These are phyloP conservation scores for Drechslerella dactyloides DNA, from an alignment of 2,329 filamentous ascomycete genomes.

Conservation along the genomic window DNA sequence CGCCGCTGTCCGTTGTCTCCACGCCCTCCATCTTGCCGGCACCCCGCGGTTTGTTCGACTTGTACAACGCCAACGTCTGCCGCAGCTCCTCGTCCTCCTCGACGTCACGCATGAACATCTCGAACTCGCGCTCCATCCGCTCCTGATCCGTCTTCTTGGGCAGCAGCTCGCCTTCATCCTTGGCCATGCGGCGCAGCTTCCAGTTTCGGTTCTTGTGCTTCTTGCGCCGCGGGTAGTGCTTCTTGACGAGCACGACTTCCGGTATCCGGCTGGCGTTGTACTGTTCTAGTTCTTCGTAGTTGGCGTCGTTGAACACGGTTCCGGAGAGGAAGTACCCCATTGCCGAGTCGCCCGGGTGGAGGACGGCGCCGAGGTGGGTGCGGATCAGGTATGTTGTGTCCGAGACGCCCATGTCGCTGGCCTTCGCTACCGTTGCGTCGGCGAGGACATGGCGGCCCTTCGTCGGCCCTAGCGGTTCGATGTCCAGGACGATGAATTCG, in stretches of 20 bases:
- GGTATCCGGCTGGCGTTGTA: slow-evolving; percentile 77
- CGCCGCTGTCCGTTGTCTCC: slow-evolving; percentile 62
- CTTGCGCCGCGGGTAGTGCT: slow-evolving; percentile 85
- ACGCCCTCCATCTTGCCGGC: slow-evolving; percentile 61
- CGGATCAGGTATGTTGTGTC: slow-evolving; percentile 87
- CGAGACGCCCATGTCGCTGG: slow-evolving; percentile 83
- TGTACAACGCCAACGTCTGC: slow-evolving; percentile 84
- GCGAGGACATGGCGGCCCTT: slow-evolving; percentile 84
- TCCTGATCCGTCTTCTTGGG: slow-evolving; percentile 88
- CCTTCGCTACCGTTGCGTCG: slow-evolving; percentile 85
- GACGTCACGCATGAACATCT: slow-evolving; percentile 94
- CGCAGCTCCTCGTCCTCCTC: slow-evolving; percentile 93
- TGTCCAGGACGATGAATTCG: slow-evolving; percentile 94
- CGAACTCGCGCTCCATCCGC: slow-evolving; percentile 88
- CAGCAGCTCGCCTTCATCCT: slow-evolving; percentile 84
- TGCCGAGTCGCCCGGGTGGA: slow-evolving; percentile 88
- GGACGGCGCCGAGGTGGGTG: slow-evolving; percentile 83
- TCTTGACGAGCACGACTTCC: slow-evolving; percentile 95
- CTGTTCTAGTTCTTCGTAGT: slow-evolving; percentile 77
- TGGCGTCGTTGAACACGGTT: slow-evolving; percentile 87
- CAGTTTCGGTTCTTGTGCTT: slow-evolving; percentile 85
- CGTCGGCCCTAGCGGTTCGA: slow-evolving; percentile 75
- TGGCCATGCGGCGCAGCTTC: slow-evolving; percentile 91
- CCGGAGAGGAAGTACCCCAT: slow-evolving; percentile 92
- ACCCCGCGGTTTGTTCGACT: slow-evolving; percentile 63